These are phyloP conservation scores for Globisporangium solare DNA, from an alignment of 352 stramenopile genomes.

Conservation along the genomic window DNA sequence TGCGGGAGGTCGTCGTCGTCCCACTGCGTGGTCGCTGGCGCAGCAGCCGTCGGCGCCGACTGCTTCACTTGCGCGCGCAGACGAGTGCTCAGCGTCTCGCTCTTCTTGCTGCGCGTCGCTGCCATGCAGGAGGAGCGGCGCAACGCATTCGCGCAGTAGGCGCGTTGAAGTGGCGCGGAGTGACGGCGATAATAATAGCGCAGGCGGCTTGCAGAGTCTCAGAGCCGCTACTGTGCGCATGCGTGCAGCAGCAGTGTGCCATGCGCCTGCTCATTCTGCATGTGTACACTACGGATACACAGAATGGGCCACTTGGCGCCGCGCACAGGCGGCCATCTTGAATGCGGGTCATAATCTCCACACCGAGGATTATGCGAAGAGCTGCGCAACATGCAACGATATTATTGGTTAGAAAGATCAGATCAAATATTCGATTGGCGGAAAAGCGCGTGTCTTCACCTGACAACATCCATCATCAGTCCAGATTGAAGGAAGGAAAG, in stretches of 20 bases:
- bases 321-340: not conserved
- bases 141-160: not conserved
- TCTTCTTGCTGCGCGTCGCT: constrained; percentile 3
- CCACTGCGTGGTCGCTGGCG: constrained; percentile 3
- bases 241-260: too few relatives aligned
- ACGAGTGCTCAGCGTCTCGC: constrained; percentile 44
- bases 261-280: too few relatives aligned
- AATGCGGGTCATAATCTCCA: not conserved
- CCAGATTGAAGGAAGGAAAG: too few relatives aligned
- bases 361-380: not conserved
- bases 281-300: too few relatives aligned
- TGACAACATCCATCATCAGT: too few relatives aligned
- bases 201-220: too few relatives aligned
- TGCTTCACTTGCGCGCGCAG: constrained; percentile 41
- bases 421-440: not conserved
- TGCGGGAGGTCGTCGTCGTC: not conserved
- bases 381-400: not conserved
- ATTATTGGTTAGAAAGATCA: not conserved
- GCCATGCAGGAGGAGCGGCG: not conserved
- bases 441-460: constrained; percentile 3
- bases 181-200: not conserved
- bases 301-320: too few relatives aligned
- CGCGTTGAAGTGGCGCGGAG: not conserved
- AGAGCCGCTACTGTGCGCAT: too few relatives aligned
- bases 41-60: constrained; percentile 12